Evolutionary conservation across 1,139 yeast genomes (phyloP).

Genomic region (Yamadazyma sp.): DNA sequence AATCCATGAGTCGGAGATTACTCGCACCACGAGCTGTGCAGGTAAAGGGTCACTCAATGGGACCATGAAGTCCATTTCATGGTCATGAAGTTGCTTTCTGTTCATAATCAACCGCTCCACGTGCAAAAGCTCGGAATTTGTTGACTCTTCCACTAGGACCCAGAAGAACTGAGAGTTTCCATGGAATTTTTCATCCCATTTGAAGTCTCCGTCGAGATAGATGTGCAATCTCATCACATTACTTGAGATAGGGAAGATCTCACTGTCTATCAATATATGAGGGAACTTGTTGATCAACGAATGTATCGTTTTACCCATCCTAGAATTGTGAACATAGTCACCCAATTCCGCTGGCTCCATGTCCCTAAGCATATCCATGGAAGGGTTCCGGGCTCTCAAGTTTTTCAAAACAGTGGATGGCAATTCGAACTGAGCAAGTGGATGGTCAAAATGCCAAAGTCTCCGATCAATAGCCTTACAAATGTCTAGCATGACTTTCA

Average conservation of each 20-base stretch:
- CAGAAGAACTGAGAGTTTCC: conserved; percentile 88
- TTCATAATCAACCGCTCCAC: conserved; percentile 76
- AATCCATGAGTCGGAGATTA: conserved; percentile 83
- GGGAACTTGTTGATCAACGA: conserved; percentile 75
- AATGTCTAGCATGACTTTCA: conserved; percentile 69
- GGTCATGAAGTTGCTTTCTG: conserved; percentile 57
- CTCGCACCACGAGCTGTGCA: conserved; percentile 77
- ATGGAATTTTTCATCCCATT: conserved; percentile 81
- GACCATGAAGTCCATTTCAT: conserved; percentile 87
- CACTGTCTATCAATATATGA: conserved; percentile 65
- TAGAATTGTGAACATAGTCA: conserved; percentile 78
- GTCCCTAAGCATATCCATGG: conserved; percentile 71
- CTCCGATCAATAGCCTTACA: conserved; percentile 86
- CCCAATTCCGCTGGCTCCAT: conserved; percentile 80
- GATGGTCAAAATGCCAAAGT: conserved; percentile 90
- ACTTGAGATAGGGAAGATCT: conserved; percentile 86
- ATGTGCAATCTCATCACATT: conserved; percentile 84
- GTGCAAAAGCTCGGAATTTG: conserved; percentile 72
- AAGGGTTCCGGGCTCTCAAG: conserved; percentile 62
- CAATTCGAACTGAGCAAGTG: conserved; percentile 81
- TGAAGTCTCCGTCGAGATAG: conserved; percentile 68
- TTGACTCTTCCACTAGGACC: conserved; percentile 88
- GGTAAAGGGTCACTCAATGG: conserved; percentile 89
- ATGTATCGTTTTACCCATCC: conserved; percentile 67
- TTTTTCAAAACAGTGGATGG: conserved; percentile 65